phyloP scores from a whole-genome alignment of 2,329 filamentous ascomycete genomes.

The Fusarium solani-melongenae region DNA sequence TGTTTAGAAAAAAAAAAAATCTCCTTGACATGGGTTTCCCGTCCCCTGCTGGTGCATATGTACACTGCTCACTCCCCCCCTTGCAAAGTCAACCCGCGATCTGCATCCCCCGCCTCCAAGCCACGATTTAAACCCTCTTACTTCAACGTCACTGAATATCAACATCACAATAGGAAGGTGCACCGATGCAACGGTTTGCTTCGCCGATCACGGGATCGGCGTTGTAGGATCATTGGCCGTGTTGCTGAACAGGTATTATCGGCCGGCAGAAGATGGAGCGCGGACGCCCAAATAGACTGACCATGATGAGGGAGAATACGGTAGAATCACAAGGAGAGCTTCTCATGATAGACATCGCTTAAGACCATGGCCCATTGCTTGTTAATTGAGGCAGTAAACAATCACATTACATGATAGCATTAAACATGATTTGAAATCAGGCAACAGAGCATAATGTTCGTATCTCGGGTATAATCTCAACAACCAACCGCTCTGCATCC shows the following conservation, averaged over 20 bases:
- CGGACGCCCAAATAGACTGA: background rate
- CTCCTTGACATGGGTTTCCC: background rate
- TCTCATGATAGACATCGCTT: background rate
- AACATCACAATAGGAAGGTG: conserved; percentile 11
- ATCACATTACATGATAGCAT: background rate
- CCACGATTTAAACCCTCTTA: conserved; percentile 10
- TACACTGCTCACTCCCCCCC: conserved; percentile 13
- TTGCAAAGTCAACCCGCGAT: conserved; percentile 8
- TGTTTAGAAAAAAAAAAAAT: background rate
- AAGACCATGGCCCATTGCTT: background rate
- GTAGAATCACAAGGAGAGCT: background rate
- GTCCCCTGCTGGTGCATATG: background rate
- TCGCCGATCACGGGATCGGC: conserved; percentile 36
- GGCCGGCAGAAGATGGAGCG: background rate
- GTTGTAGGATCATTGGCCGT: conserved; percentile 7
- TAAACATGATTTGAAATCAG: background rate
- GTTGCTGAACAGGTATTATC: conserved; percentile 5
- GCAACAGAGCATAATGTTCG: conserved; percentile 21
- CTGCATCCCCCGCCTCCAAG: conserved; percentile 23
- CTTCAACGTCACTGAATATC: conserved; percentile 3
- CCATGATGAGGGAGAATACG: background rate
- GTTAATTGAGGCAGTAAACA: background rate
- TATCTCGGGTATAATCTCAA: conserved; percentile 42
- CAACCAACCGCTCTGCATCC: conserved; percentile 15
- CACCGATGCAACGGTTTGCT: background rate